Conservation (phyloP, 2,329 filamentous ascomycete genomes). For the Calonectria leucothoes region DNA sequence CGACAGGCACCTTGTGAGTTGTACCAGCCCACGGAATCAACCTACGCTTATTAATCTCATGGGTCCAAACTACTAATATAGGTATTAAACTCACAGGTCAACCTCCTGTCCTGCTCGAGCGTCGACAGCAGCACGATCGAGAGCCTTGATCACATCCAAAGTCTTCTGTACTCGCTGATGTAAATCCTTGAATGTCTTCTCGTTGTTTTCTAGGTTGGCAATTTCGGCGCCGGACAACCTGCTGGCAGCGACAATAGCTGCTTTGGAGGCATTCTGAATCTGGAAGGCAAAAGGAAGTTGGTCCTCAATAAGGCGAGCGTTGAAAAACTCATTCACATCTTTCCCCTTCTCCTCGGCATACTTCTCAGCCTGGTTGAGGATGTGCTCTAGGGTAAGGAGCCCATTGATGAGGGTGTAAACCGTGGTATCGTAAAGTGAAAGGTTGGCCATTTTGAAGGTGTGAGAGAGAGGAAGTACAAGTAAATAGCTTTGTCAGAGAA, state of each 20-base stretch:
- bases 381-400: constrained; percentile 28
- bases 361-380: constrained; percentile 34
- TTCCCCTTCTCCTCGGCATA: constrained; percentile 32
- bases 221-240: constrained; percentile 32
- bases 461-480: not conserved
- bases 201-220: constrained; percentile 3
- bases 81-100: constrained; percentile 21
- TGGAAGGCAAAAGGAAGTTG: constrained; percentile 34
- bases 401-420: constrained; percentile 30
- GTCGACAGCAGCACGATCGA: constrained; percentile 25
- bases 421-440: constrained; percentile 29
- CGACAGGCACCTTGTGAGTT: constrained; percentile 24
- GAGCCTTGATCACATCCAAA: constrained; percentile 18
- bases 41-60: not conserved
- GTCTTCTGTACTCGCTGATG: constrained; percentile 30
- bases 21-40: constrained; percentile 20
- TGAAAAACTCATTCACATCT: constrained; percentile 23
- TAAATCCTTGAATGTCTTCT: constrained; percentile 29
- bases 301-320: constrained; percentile 33
- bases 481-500: not conserved
- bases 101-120: constrained; percentile 23
- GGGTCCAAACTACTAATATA: no score
- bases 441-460: constrained; percentile 22
- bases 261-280: constrained; percentile 32
- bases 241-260: constrained; percentile 22